Base-by-base conservation (phyloP, 305 asterid species). In the Solanum aculeatissimum region DNA sequence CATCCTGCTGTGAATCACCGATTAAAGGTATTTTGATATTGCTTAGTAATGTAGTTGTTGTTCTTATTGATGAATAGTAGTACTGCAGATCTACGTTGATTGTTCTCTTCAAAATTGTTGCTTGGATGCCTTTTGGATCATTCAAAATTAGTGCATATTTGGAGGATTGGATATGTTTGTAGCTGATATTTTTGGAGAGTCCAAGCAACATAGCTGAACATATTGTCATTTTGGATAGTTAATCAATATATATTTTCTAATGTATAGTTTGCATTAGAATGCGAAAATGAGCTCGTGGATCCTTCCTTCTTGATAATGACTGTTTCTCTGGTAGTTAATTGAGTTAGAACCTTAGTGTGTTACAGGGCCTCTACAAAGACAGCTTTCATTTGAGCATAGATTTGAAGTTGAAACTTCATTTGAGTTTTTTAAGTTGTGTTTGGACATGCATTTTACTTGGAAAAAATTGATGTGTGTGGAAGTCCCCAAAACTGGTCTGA, bases 1-100 rank as follows among this genome's bases (percentile, higher is more conserved):
- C 98, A 96, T 85, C 98, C 99, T 29, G 98, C 97, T 71, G 96
- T 96, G 23, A 94, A 96, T 92, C 99, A 94, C 77, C 89, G 95
- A 88, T 86, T 96, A 84, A 96, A 95, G 99, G 99, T 94, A 83
- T 51, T 18, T 9, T 1, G 1, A 11, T 19, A 29, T 78, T 53
- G 29, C 32, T 29, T 77, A 62, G 51, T 49, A 25, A 27, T 49
- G 35, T 38, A 27, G 25, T 60, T 13, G 12, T 25, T 62, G 38
- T 3, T 25, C 70, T 57, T n/a, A n/a, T n/a, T 63, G 70, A 0
- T 63, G 70, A 63, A 19, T 12, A 0, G 69, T 27, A 13, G 70
- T 27, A 63, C 6, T 63, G 40, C 0, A 6, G 70, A 27, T 13
- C 16, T 21, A 63, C 0, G 70, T 63, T 27, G n/a, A 25, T 63